Base-by-base conservation (phyloP, 192 early-diverging fungal genomes). In the Umbelopsis sp. region DNA sequence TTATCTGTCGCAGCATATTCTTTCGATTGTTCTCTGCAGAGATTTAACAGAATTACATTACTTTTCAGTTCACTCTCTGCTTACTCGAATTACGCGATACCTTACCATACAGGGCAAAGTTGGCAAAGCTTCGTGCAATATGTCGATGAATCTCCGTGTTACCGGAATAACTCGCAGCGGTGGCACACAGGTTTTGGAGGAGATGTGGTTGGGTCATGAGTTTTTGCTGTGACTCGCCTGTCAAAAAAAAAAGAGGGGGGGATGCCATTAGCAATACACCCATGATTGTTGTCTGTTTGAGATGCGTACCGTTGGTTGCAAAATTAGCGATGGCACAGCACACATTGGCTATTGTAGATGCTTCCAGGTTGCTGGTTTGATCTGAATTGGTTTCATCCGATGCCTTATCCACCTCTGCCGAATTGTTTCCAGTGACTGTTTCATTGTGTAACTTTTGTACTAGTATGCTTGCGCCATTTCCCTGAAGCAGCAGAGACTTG, bases 281-380 rank as follows among this genome's bases (percentile, higher is more conserved):
- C 3, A 18, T 21, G 21, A 47, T 49, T 49, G 48, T 61, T 71
- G 20, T 25, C 37, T 30, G 16, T 16, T 11, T 45, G 49, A 21
- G 10, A 3, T 55, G 74, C 61, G 74, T 82, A 49, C 84, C 79
- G 53, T 87, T 87, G 3, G 86, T 87, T 7, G 86, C 86, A 75
- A 87, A 68, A 52, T 87, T 87, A 11, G 86, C 86, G 66, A 87
- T 67, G 0, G 86, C 86, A 74, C 86, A 87, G 51, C 84, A 85
- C 3, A 79, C 71, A 71, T 87, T 84, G 0, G 86, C 80, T 22
- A 85, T 78, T 1, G 82, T 75, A 16, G 76, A 76, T 0, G 74
- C 66, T 35, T 61, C 27, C 33, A 61, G n/a, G 46, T 80, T 45
- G 1, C 71, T 55, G 23, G 47, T 66, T 25, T 73, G 46, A 10